phyloP scores from a whole-genome alignment of 768 basidiomycete genomes.

The Tylopilus rubrobrunneus region DNA sequence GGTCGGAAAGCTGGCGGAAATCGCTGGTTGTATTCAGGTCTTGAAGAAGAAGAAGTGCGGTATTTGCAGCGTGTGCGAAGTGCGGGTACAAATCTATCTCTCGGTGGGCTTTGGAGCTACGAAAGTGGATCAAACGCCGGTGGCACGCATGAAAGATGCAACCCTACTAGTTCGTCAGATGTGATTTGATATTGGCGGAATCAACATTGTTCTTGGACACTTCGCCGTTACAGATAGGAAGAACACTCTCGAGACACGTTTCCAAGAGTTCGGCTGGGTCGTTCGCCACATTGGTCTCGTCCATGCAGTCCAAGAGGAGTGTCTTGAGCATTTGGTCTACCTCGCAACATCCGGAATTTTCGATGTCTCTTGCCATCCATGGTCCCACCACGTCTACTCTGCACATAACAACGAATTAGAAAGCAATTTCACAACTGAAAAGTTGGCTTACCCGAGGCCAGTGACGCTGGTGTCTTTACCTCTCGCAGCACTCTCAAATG shows the following conservation, averaged over 20 bases:
- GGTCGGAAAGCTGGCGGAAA: too few species aligned
- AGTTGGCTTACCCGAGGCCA: background rate
- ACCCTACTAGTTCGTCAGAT: too few species aligned
- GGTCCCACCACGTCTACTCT: background rate
- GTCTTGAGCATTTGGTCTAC: background rate
- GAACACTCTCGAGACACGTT: background rate
- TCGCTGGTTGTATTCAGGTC: too few species aligned
- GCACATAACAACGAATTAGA: background rate
- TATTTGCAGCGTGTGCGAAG: too few species aligned
- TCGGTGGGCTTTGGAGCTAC: too few species aligned
- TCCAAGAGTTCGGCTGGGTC: background rate
- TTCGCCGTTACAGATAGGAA: background rate
- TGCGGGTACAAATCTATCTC: too few species aligned
- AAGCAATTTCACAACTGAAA: too few species aligned
- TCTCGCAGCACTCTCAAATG: background rate
- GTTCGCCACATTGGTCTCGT: background rate
- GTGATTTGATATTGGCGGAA: too few species aligned
- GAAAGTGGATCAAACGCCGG: too few species aligned
- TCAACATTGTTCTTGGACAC: too few species aligned
- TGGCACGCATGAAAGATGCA: too few species aligned
- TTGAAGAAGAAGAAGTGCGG: too few species aligned
- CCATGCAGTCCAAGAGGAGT: background rate
- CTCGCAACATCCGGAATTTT: background rate
- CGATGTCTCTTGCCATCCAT: background rate
- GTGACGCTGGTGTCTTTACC: background rate